phyloP scores from a whole-genome alignment of 208 protist genomes.

The Trypanosoma vivax region DNA sequence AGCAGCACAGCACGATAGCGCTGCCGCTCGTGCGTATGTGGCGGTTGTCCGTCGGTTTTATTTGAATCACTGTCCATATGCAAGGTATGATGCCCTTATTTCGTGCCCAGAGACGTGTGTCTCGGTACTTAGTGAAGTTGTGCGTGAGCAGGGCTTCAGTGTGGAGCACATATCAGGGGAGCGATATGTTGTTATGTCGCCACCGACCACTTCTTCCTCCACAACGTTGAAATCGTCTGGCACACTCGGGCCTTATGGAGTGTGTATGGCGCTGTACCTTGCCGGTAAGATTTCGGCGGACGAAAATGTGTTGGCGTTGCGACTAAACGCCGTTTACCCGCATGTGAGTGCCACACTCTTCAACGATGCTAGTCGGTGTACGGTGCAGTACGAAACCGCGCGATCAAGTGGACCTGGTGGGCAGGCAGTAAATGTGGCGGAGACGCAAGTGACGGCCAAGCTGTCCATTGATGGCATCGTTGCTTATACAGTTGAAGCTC shows the following conservation, averaged over 20 bases:
- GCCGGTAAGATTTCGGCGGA: conserved; percentile 5
- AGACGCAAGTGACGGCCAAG: conserved; percentile 85
- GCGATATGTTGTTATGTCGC: conserved; percentile 25
- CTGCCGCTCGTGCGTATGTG: conserved; percentile 43
- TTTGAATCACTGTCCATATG: conserved; percentile 35
- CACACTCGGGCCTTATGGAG: conserved; percentile 54
- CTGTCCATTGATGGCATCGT: conserved; percentile 63
- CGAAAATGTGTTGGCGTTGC: conserved; percentile 17
- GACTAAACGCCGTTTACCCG: conserved; percentile 31
- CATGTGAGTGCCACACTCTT: conserved; percentile 53
- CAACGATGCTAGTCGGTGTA: conserved; percentile 35
- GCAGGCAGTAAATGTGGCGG: conserved; percentile 80
- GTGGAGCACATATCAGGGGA: conserved; percentile 17
- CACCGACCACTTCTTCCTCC: conserved; percentile 11
- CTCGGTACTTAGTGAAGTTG: background rate
- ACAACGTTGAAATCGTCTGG: too few relatives aligned
- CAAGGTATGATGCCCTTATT: conserved; percentile 66
- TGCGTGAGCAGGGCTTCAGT: conserved; percentile 28
- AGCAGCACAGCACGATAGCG: conserved; percentile 21
- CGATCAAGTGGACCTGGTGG: conserved; percentile 80
- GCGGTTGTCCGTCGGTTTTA: conserved; percentile 50
- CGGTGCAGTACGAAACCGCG: conserved; percentile 63
- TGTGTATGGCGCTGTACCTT: conserved; percentile 36
- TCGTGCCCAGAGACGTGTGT: conserved; percentile 34
- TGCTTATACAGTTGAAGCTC: conserved; percentile 66